A percentile compares a stretch with the other conserved stretches of the same genome.
Conservation (phyloP, 805 yeast genomes). For the Candida taoyuanica region DNA sequence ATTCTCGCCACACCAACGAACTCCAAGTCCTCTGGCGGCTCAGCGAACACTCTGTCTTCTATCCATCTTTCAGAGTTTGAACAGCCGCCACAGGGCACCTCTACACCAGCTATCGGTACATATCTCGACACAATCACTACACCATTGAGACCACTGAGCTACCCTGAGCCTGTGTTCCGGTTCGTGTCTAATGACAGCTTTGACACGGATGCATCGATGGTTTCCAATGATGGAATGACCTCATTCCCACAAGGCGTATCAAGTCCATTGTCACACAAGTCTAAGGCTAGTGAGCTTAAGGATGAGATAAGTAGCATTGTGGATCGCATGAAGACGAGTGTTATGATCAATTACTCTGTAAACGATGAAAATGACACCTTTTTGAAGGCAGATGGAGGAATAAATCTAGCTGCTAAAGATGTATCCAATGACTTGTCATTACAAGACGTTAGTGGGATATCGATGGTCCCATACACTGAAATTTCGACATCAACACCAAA, state of each 20-base stretch:
- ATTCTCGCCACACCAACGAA: conserved; percentile 5
- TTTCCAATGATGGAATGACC: conserved; percentile 1
- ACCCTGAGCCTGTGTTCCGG: conserved; percentile 21
- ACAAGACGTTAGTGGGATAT: conserved; percentile 7
- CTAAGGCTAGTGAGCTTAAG: conserved; percentile 1
- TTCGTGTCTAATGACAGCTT: conserved; percentile 11
- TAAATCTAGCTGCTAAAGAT: too few species aligned
- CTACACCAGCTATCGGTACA: conserved; percentile 23
- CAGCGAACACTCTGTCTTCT: conserved; percentile 15
- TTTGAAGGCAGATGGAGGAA: too few species aligned
- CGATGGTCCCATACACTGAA: conserved; percentile 5
- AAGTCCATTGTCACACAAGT: conserved; percentile 10
- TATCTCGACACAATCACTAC: conserved; percentile 2
- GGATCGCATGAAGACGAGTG: conserved; percentile 10
- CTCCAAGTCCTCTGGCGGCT: not conserved
- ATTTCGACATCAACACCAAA: conserved; percentile 8
- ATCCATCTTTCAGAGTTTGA: conserved; percentile 26
- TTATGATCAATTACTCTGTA: conserved; percentile 1
- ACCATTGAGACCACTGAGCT: conserved; percentile 13
- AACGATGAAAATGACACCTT: not conserved
- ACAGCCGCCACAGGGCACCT: conserved; percentile 26
- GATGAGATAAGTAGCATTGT: conserved; percentile 21
- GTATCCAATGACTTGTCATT: conserved; percentile 4
- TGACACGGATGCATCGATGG: conserved; percentile 8
- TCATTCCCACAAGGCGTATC: conserved; percentile 1